Evolutionary conservation across 805 yeast species (phyloP).

Genomic region (Osmozyma mogii): DNA sequence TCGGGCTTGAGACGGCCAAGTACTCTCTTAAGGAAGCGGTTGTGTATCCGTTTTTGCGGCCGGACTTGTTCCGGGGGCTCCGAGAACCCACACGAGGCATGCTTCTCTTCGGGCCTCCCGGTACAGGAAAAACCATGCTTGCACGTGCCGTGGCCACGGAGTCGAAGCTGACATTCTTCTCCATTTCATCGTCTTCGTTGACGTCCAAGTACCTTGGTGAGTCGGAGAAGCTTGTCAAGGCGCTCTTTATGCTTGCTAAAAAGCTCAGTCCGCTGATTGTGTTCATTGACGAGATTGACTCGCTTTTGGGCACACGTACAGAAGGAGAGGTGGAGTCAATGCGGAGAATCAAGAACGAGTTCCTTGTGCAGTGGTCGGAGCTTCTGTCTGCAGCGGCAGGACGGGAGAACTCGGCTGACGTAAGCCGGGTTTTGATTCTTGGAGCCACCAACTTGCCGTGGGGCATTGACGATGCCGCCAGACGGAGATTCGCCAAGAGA

Average conservation of each 20-base stretch:
- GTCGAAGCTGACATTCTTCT: constrained; percentile 85
- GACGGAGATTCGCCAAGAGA: constrained; percentile 84
- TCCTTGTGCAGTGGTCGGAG: constrained; percentile 91
- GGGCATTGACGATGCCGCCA: constrained; percentile 95
- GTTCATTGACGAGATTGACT: constrained; percentile 94
- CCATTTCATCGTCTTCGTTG: constrained; percentile 83
- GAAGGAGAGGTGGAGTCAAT: constrained; percentile 82
- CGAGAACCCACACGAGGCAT: constrained; percentile 96
- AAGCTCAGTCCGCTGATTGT: constrained; percentile 88
- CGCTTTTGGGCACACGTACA: constrained; percentile 69
- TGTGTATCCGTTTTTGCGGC: constrained; percentile 90
- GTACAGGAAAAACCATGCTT: constrained; percentile 97
- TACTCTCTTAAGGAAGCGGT: constrained; percentile 87
- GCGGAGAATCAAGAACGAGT: constrained; percentile 85
- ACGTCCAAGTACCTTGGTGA: constrained; percentile 88
- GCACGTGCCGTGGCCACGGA: constrained; percentile 97
- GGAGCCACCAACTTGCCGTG: constrained; percentile 97
- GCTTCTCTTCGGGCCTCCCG: constrained; percentile 95
- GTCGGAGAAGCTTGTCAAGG: constrained; percentile 86
- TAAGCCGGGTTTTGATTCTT: constrained; percentile 67
- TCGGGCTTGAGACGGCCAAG: constrained; percentile 87
- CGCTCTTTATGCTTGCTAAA: constrained; percentile 76
- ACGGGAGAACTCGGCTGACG: constrained; percentile 40
- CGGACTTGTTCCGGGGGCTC: constrained; percentile 83
- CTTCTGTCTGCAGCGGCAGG: constrained; percentile 80